Percentiles rank a stretch among this genome's conserved stretches.
Evolutionary conservation across 345 rosid species (phyloP).

Genomic region (Durio zibethinus): DNA sequence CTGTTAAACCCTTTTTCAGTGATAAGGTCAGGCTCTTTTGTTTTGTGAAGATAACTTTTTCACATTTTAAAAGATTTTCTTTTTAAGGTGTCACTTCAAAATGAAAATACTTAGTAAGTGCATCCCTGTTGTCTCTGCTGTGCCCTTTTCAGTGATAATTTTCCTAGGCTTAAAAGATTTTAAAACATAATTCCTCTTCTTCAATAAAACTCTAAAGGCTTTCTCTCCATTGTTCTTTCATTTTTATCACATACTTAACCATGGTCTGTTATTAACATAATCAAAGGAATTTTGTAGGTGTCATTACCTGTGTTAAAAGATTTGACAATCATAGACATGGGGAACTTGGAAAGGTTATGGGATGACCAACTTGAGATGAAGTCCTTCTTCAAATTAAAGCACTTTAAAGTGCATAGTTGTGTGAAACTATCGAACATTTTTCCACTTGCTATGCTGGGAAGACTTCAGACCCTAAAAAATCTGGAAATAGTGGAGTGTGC

Average conservation of each 20-base stretch:
- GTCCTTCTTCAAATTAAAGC: background rate
- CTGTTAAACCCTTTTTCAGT: background rate
- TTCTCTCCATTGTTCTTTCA: background rate
- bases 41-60: background rate
- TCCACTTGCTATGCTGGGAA: background rate
- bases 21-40: slow-evolving; percentile 1
- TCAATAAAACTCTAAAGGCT: background rate
- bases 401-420: background rate
- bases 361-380: background rate
- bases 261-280: background rate
- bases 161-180: background rate
- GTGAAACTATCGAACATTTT: background rate
- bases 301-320: slow-evolving; percentile 3
- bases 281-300: background rate
- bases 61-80: background rate
- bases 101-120: background rate
- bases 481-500: background rate
- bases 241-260: background rate
- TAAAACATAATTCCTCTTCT: background rate
- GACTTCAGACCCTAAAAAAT: background rate
- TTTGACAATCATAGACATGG: background rate
- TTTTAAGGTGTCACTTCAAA: background rate
- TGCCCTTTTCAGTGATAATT: background rate
- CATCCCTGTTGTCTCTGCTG: background rate
- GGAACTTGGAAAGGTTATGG: background rate